Evolutionary conservation across 2,329 filamentous ascomycete species (phyloP).

Genomic region (Colletotrichum chlorophyti): DNA sequence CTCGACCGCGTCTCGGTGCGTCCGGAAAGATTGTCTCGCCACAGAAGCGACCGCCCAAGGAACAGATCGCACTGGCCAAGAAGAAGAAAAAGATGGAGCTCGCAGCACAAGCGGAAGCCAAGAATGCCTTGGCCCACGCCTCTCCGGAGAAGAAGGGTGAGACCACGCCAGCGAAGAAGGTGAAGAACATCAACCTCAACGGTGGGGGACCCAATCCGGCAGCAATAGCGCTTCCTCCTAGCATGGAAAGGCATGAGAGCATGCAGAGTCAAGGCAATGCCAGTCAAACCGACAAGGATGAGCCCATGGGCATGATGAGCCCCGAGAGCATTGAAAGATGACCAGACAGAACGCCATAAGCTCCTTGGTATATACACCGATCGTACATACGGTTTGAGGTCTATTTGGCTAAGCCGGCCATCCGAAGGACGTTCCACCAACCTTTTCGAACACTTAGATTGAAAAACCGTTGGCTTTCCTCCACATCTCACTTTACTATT

Average conservation of each 20-base stretch:
- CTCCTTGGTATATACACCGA: constrained; percentile 5
- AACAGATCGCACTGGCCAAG: constrained; percentile 83
- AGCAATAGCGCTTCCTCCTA: constrained; percentile 46
- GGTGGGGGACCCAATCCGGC: constrained; percentile 46
- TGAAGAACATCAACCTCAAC: constrained; percentile 48
- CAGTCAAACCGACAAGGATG: constrained; percentile 73
- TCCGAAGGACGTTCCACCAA: not conserved
- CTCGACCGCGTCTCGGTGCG: constrained; percentile 66
- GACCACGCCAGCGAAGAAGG: constrained; percentile 59
- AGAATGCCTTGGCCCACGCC: constrained; percentile 46
- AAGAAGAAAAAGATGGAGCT: constrained; percentile 82
- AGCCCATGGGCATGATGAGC: constrained; percentile 80
- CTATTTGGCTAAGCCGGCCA: not conserved
- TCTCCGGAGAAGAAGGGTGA: constrained; percentile 43
- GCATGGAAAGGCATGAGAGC: constrained; percentile 66
- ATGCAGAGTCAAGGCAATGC: constrained; percentile 64
- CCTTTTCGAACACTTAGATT: too few relatives aligned
- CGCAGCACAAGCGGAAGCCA: constrained; percentile 59
- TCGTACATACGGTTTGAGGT: not conserved
- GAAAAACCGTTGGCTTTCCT: not conserved
- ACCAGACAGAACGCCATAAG: not conserved
- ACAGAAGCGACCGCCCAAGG: constrained; percentile 81
- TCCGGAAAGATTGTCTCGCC: constrained; percentile 88
- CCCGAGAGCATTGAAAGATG: constrained; percentile 73
- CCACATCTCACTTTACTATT: not conserved